phyloP scores from a whole-genome alignment of 129 eudicot species.

The Pittosporum tobira region DNA sequence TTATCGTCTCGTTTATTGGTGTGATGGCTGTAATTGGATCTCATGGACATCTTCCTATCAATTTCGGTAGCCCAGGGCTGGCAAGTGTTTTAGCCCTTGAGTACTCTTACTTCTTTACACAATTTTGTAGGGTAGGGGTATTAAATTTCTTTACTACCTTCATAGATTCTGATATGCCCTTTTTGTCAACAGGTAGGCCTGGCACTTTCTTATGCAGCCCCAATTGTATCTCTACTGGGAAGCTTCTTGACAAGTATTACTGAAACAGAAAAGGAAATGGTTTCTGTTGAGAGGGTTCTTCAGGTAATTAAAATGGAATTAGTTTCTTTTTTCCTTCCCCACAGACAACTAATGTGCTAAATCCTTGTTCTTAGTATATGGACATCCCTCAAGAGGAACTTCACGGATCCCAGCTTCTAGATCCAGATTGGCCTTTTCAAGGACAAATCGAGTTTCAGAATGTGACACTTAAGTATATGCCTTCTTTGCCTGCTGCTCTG shows the following conservation, averaged over 20 bases:
- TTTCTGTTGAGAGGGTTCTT: conserved; percentile 83
- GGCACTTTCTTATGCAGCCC: conserved; percentile 96
- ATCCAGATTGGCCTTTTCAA: conserved; percentile 55
- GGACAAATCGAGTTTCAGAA: conserved; percentile 68
- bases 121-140: not conserved
- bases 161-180: conserved; percentile 1
- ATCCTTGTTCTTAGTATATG: conserved; percentile 51
- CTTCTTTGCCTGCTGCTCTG: conserved; percentile 82
- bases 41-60: conserved; percentile 52
- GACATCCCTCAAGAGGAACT: conserved; percentile 75
- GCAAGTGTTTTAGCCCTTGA: conserved; percentile 28
- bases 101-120: not conserved
- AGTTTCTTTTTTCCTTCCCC: not conserved
- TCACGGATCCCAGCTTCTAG: conserved; percentile 24
- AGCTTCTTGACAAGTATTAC: conserved; percentile 87
- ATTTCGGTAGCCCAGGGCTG: conserved; percentile 85
- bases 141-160: not conserved
- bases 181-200: conserved; percentile 67
- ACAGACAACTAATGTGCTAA: conserved; percentile 7
- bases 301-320: conserved; percentile 39
- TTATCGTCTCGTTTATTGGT: conserved; percentile 72
- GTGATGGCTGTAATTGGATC: conserved; percentile 88
- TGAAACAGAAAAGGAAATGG: conserved; percentile 97
- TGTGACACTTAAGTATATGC: conserved; percentile 77
- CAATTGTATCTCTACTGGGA: conserved; percentile 76